These are phyloP conservation scores for Quercus phellos DNA, from an alignment of 331 rosid genomes.

Conservation along the genomic window DNA sequence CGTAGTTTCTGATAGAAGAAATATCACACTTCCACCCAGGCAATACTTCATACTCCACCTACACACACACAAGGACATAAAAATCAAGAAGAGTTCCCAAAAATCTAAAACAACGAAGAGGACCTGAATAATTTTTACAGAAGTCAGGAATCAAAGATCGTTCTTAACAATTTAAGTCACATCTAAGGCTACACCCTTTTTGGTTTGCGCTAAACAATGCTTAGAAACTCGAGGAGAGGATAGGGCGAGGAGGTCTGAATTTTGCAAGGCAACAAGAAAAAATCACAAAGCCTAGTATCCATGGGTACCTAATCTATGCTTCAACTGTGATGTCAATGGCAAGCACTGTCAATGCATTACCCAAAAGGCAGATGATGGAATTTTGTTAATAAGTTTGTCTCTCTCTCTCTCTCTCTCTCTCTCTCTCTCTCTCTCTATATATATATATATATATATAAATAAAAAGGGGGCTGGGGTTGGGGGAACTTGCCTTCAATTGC, in stretches of 20 bases:
- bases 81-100: conserved; percentile 5
- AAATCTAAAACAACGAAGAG: background rate
- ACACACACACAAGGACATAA: conserved; percentile 20
- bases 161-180: background rate
- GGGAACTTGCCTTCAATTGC: conserved; percentile 58
- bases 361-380: background rate
- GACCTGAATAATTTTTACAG: background rate
- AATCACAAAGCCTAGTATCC: background rate
- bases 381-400: background rate
- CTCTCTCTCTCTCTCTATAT: no score
- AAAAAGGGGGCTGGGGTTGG: background rate
- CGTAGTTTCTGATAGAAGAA: conserved; percentile 65
- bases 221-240: background rate
- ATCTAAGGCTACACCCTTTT: background rate
- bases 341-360: background rate
- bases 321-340: background rate
- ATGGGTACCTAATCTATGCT: background rate
- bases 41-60: conserved; percentile 85
- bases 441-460: background rate
- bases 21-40: conserved; percentile 91
- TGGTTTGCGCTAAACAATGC: background rate
- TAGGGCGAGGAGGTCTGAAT: background rate
- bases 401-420: no score
- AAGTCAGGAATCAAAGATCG: background rate
- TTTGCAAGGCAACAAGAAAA: background rate